These are phyloP conservation scores for Microsporum audouinii DNA, from an alignment of 2,329 filamentous ascomycete species.

Conservation along the genomic window DNA sequence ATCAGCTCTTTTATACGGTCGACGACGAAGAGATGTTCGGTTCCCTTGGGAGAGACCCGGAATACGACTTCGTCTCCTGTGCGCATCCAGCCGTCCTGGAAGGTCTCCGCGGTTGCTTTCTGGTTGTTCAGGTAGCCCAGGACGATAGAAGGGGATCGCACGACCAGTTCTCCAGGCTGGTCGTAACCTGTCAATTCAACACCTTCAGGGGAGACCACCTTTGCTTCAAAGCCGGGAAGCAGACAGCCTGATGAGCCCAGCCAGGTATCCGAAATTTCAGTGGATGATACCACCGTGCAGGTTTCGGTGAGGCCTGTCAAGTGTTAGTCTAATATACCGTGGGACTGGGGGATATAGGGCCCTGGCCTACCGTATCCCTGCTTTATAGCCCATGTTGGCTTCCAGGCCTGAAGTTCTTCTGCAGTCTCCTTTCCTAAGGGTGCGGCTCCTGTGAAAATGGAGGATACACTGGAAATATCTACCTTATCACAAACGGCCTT, in stretches of 20 bases:
- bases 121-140: constrained; percentile 81
- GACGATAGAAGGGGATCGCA: constrained; percentile 65
- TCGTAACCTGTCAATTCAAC: constrained; percentile 59
- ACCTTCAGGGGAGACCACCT: constrained; percentile 57
- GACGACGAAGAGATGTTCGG: constrained; percentile 74
- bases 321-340: constrained; percentile 5
- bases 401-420: constrained; percentile 49
- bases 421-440: constrained; percentile 64
- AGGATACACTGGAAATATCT: constrained; percentile 56
- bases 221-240: constrained; percentile 52
- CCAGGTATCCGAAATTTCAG: constrained; percentile 49
- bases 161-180: constrained; percentile 66
- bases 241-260: constrained; percentile 63
- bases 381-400: constrained; percentile 53
- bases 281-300: constrained; percentile 55
- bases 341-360: not conserved
- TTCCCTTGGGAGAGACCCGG: constrained; percentile 49
- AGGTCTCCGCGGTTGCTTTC: constrained; percentile 71
- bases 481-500: constrained; percentile 51
- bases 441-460: constrained; percentile 64
- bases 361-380: constrained; percentile 55
- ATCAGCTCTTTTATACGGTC: constrained; percentile 72
- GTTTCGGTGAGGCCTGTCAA: constrained; percentile 61
- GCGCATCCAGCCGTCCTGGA: constrained; percentile 65
- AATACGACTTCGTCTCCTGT: constrained; percentile 79